These are phyloP conservation scores for Barnettozyma californica DNA, from an alignment of 805 yeast species.

Conservation along the genomic window DNA sequence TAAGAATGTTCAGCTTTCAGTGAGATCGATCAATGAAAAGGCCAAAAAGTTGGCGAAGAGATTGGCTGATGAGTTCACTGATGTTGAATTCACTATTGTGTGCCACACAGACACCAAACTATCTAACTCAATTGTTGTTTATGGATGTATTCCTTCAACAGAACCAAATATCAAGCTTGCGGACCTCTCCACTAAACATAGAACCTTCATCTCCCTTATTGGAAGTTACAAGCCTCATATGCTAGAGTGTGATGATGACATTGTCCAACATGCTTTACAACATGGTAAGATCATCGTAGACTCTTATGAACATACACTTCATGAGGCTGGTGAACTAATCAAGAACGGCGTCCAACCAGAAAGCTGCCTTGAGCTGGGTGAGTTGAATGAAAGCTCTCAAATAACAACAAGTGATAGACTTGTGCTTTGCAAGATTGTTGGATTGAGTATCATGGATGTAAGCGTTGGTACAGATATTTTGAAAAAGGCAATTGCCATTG, in stretches of 20 bases:
- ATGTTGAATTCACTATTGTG: slow-evolving; percentile 23
- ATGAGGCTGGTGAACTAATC: slow-evolving; percentile 64
- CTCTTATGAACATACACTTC: slow-evolving; percentile 47
- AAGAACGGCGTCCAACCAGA: slow-evolving; percentile 34
- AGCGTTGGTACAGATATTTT: slow-evolving; percentile 43
- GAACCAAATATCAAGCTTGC: slow-evolving; percentile 37
- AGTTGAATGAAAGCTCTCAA: slow-evolving; percentile 25
- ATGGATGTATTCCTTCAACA: slow-evolving; percentile 57
- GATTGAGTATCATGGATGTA: slow-evolving; percentile 61
- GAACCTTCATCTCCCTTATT: slow-evolving; percentile 48
- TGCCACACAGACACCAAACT: slow-evolving; percentile 26
- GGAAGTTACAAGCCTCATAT: slow-evolving; percentile 67
- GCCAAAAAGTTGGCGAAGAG: slow-evolving; percentile 17
- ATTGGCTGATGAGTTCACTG: slow-evolving; percentile 28
- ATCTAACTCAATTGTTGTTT: slow-evolving; percentile 41
- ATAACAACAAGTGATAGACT: slow-evolving; percentile 24
- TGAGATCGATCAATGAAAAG: slow-evolving; percentile 39
- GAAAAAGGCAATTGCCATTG: slow-evolving; percentile 21
- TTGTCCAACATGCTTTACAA: slow-evolving; percentile 31
- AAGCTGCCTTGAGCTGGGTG: slow-evolving; percentile 44
- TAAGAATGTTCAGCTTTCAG: slow-evolving; percentile 38
- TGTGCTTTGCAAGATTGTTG: slow-evolving; percentile 51
- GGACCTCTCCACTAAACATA: slow-evolving; percentile 25
- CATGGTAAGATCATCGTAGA: slow-evolving; percentile 50
- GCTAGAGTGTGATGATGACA: slow-evolving; percentile 51